phyloP scores from a whole-genome alignment of 805 yeast genomes.

The Schwanniomyces polymorphus region DNA sequence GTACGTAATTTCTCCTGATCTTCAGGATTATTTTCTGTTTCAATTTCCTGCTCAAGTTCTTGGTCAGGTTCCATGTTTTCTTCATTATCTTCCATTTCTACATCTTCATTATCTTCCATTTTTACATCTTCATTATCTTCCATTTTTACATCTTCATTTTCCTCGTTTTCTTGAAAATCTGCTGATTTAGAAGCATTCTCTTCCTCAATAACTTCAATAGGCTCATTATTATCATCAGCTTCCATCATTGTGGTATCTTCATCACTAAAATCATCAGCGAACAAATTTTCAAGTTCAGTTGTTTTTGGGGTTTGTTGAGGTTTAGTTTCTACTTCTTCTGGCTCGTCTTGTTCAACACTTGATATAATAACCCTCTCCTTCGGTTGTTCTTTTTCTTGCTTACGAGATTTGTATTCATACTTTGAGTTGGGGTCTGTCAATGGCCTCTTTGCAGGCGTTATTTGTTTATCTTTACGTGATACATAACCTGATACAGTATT shows the following conservation, averaged over 20 bases:
- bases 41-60: conserved; percentile 3
- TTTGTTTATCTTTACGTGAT: conserved; percentile 17
- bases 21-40: conserved; percentile 3
- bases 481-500: conserved; percentile 14
- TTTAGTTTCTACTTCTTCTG: conserved; percentile 4
- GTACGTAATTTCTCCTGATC: conserved; percentile 7
- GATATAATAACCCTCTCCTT: conserved; percentile 40
- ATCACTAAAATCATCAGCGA: conserved; percentile 27
- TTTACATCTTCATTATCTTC: conserved; percentile 2
- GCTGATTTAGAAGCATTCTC: background rate
- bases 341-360: conserved; percentile 9
- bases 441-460: conserved; percentile 9
- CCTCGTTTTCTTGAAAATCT: background rate
- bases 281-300: conserved; percentile 30
- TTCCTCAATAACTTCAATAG: conserved; percentile 9
- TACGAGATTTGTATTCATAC: conserved; percentile 37
- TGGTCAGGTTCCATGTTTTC: conserved; percentile 5
- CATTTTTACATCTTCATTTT: background rate
- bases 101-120: conserved; percentile 1
- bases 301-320: conserved; percentile 5
- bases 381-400: conserved; percentile 26
- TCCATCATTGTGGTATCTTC: conserved; percentile 7
- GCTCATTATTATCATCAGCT: conserved; percentile 6
- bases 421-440: conserved; percentile 11
- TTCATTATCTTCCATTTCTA: conserved; percentile 5